A percentile compares a stretch with the other conserved stretches of the same genome.
These are phyloP conservation scores for Botrytis paeoniae DNA, from an alignment of 2,329 filamentous ascomycete genomes.

Conservation along the genomic window DNA sequence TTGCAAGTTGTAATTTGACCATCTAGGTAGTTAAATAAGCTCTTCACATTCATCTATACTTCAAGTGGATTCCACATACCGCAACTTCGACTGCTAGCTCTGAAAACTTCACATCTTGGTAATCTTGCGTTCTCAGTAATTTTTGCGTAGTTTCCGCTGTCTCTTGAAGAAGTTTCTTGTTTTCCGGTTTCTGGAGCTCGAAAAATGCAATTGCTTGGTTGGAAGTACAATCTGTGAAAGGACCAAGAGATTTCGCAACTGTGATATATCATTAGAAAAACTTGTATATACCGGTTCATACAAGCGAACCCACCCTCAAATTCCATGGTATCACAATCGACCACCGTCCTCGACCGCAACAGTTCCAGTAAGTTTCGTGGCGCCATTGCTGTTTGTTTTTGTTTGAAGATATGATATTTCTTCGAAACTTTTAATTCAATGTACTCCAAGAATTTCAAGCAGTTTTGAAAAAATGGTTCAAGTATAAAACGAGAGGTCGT, in stretches of 20 bases:
- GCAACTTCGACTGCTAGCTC: slow-evolving; percentile 56
- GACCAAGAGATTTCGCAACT: slow-evolving; percentile 47
- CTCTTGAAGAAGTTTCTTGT: slow-evolving; percentile 41
- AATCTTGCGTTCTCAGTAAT: slow-evolving; percentile 28
- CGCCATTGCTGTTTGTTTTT: slow-evolving; percentile 15
- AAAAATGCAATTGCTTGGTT: slow-evolving; percentile 53
- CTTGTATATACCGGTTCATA: not conserved
- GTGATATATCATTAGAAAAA: not conserved
- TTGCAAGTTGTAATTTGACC: slow-evolving; percentile 52
- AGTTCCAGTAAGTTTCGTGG: slow-evolving; percentile 42
- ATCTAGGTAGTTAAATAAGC: slow-evolving; percentile 42
- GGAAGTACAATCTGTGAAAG: slow-evolving; percentile 53
- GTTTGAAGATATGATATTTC: not conserved
- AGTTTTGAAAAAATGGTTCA: not conserved
- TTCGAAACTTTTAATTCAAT: not conserved
- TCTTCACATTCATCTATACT: not conserved
- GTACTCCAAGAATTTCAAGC: not conserved
- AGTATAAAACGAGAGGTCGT: not conserved
- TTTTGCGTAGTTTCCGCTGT: slow-evolving; percentile 39
- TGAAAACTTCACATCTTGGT: slow-evolving; percentile 40
- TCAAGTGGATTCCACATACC: slow-evolving; percentile 37
- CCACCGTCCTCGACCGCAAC: slow-evolving; percentile 43
- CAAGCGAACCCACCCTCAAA: slow-evolving; percentile 40
- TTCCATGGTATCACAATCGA: slow-evolving; percentile 53
- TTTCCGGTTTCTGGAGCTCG: slow-evolving; percentile 45